Evolutionary conservation across 257 asterid genomes (phyloP), one percentile per base, ranked within the genome.

Genomic region (Lavandula angustifolia): DNA sequence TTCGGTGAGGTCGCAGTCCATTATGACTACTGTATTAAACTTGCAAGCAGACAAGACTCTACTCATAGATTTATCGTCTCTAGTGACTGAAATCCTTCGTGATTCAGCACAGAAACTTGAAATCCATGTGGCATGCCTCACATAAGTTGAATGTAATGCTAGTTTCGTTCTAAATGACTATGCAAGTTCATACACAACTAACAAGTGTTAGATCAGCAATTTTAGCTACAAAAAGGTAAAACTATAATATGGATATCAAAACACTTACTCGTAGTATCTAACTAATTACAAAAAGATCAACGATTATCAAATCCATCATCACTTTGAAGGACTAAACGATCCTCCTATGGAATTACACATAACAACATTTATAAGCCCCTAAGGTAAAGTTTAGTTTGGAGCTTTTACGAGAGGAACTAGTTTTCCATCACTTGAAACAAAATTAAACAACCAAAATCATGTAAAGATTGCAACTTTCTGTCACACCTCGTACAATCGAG

Each of bases 381-480:
- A 6, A 35, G 6, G 37, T 9, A 14, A 43, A 65, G n/a, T n/a
- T n/a, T 38, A 57, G n/a, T n/a, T 72, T 34, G 54, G 50, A 43
- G 52, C 49, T 64, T 34, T 4, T 1, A 61, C 14, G 40, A 16
- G 8, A 18, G 18, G 11, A 56, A 1, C 31, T 31, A 22, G 5
- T 49, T 60, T 2, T 32, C 16, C 34, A 54, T 62, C 63, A 48
- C 4, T 18, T 3, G 12, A 62, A 32, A 17, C 37, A 62, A 40
- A 42, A 52, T 31, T 35, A 63, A 59, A 66, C 10, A 32, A 16
- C 16, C 10, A 40, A 40, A 6, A 64, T 52, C 47, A 51, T 33
- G 53, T 43, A 63, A 70, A 70, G 31, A 56, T 57, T 35, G 33
- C 32, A 60, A 61, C 11, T 37, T 60, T 16, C 17, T n/a, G n/a